These are phyloP conservation scores for Opeltia flavorubescens DNA, from an alignment of 495 filamentous ascomycete genomes.

Conservation along the genomic window DNA sequence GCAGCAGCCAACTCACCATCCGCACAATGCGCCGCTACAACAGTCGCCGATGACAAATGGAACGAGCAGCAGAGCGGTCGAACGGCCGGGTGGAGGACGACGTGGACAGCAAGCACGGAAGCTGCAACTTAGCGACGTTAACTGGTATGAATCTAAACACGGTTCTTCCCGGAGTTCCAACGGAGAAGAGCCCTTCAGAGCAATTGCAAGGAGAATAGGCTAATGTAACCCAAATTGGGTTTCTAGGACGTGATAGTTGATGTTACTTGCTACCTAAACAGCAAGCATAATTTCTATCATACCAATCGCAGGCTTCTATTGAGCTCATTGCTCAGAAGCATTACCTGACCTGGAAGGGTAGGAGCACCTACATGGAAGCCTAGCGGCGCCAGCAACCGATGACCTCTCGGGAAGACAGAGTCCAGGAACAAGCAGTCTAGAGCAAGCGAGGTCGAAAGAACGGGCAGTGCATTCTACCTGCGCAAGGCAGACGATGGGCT, in stretches of 20 bases:
- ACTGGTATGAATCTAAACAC: slow-evolving; percentile 56
- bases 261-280: neutral
- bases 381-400: too few species aligned
- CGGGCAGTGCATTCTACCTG: too few species aligned
- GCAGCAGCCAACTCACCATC: slow-evolving; percentile 11
- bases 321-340: too few species aligned
- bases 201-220: slow-evolving; percentile 4
- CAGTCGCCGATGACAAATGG: slow-evolving; percentile 12
- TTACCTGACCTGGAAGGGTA: too few species aligned
- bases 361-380: too few species aligned
- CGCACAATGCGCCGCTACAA: slow-evolving; percentile 15
- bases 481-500: too few species aligned
- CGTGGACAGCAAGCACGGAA: slow-evolving; percentile 74
- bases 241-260: slow-evolving; percentile 11
- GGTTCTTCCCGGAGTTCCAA: slow-evolving; percentile 7
- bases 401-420: too few species aligned
- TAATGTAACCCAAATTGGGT: slow-evolving; percentile 7
- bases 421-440: too few species aligned
- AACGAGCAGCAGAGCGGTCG: slow-evolving; percentile 21
- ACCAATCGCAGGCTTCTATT: too few species aligned
- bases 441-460: too few species aligned
- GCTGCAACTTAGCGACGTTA: slow-evolving; percentile 88
- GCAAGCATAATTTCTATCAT: neutral
- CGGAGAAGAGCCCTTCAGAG: slow-evolving; percentile 3
- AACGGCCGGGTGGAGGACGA: slow-evolving; percentile 59